phyloP scores from a whole-genome alignment of 2,329 filamentous ascomycete species.

The Aureobasidium mangrovei region DNA sequence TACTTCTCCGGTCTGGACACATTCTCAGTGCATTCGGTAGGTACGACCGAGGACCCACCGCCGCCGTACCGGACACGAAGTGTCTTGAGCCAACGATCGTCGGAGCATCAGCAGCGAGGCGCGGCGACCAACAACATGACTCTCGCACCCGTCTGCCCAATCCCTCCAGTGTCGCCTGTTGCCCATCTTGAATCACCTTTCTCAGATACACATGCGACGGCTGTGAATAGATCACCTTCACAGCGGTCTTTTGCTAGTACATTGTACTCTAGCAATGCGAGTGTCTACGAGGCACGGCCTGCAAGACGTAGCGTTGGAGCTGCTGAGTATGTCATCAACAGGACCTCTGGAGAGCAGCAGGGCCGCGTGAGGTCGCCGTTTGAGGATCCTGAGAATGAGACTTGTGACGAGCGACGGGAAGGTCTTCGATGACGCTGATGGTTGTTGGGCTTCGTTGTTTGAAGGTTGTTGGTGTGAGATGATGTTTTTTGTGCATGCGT shows the following conservation, averaged over 20 bases:
- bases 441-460: no score
- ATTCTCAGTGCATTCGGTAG: not conserved
- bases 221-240: not conserved
- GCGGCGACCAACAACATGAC: not conserved
- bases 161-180: not conserved
- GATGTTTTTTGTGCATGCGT: not conserved
- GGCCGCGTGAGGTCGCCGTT: slow-evolving; percentile 1
- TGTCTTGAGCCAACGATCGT: not conserved
- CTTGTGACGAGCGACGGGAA: not conserved
- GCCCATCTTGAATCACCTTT: slow-evolving; percentile 1
- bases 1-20: slow-evolving; percentile 15
- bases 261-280: slow-evolving; percentile 12
- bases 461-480: not conserved
- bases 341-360: not conserved
- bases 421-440: not conserved
- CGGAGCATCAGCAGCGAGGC: not conserved
- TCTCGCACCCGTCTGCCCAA: not conserved
- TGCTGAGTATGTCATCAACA: slow-evolving; percentile 1
- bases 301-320: slow-evolving; percentile 6
- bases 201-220: not conserved
- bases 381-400: not conserved
- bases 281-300: slow-evolving; percentile 12
- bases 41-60: slow-evolving; percentile 10
- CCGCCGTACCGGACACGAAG: slow-evolving; percentile 11
- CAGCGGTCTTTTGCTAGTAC: slow-evolving; percentile 9